phyloP scores from a whole-genome alignment of 2,329 filamentous ascomycete genomes.

The Paraphoma chrysanthemicola region DNA sequence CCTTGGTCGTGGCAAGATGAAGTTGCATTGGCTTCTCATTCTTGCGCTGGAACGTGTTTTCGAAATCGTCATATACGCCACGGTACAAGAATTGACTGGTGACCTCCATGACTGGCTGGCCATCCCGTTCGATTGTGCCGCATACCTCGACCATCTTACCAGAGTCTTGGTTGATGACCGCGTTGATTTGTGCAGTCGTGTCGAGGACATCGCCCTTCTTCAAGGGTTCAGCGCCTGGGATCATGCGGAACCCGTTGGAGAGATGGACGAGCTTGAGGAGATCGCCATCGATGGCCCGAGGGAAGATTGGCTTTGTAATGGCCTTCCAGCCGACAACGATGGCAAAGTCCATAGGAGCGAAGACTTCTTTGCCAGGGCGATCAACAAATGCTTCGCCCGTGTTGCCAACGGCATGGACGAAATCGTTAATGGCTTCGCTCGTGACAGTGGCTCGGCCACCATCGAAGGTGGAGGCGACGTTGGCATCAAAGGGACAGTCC shows the following conservation, averaged over 20 bases:
- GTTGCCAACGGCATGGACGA: conserved; percentile 98
- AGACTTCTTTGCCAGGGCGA: conserved; percentile 89
- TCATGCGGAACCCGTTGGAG: conserved; percentile 98
- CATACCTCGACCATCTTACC: conserved; percentile 99
- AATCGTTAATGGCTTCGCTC: conserved; percentile 93
- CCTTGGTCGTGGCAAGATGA: conserved; percentile 84
- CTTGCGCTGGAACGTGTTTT: conserved; percentile 99
- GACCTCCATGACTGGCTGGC: conserved; percentile 92
- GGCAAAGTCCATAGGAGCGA: conserved; percentile 97
- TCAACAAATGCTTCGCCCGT: conserved; percentile 97
- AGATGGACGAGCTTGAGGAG: conserved; percentile 94
- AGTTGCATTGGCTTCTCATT: conserved; percentile 94
- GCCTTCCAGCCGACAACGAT: conserved; percentile 99
- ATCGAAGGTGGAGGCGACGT: conserved; percentile 87
- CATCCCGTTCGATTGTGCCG: conserved; percentile 87
- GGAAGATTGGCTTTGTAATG: conserved; percentile 99
- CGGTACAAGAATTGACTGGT: conserved; percentile 98
- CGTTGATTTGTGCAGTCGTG: conserved; percentile 94
- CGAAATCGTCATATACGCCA: conserved; percentile 87
- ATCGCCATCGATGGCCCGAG: conserved; percentile 93
- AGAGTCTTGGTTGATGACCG: conserved; percentile 96
- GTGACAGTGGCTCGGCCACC: conserved; percentile 88
- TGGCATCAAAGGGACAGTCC: conserved; percentile 79
- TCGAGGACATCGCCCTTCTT: conserved; percentile 94
- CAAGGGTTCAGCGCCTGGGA: conserved; percentile 90